A percentile compares a stretch with the other conserved stretches of the same genome.
These are phyloP conservation scores for Colletotrichum agaves DNA, from an alignment of 2,329 filamentous ascomycete species.

Conservation along the genomic window DNA sequence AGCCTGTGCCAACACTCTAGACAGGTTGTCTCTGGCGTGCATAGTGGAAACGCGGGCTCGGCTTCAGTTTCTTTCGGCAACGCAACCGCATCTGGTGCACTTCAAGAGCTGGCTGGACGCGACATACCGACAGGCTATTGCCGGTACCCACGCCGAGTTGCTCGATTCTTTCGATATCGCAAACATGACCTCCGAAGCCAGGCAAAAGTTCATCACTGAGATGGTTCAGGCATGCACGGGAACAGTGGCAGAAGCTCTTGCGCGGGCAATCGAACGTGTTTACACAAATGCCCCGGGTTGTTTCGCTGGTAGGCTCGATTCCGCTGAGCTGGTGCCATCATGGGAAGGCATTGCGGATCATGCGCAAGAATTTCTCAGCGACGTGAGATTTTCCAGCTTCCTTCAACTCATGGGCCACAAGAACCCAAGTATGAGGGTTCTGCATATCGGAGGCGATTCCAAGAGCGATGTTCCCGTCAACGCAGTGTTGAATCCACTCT, in stretches of 20 bases:
- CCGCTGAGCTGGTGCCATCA: neutral
- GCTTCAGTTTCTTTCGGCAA: slow-evolving; percentile 27
- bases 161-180: slow-evolving; percentile 13
- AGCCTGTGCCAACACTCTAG: neutral
- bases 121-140: slow-evolving; percentile 11
- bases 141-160: slow-evolving; percentile 4
- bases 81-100: slow-evolving; percentile 12
- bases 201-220: neutral
- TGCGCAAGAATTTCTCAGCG: neutral
- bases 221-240: slow-evolving; percentile 1
- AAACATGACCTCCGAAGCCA: neutral
- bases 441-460: slow-evolving; percentile 8
- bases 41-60: slow-evolving; percentile 22
- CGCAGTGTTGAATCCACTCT: neutral
- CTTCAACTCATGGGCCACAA: slow-evolving; percentile 40
- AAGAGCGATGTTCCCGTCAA: neutral
- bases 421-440: slow-evolving; percentile 36
- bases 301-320: slow-evolving; percentile 5
- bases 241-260: neutral
- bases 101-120: slow-evolving; percentile 30
- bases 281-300: neutral
- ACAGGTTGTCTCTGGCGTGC: slow-evolving; percentile 19
- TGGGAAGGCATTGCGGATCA: neutral
- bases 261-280: neutral
- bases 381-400: slow-evolving; percentile 11